These are phyloP conservation scores for Trichosporon asahii DNA, from an alignment of 1,284 basidiomycete species.

Conservation along the genomic window DNA sequence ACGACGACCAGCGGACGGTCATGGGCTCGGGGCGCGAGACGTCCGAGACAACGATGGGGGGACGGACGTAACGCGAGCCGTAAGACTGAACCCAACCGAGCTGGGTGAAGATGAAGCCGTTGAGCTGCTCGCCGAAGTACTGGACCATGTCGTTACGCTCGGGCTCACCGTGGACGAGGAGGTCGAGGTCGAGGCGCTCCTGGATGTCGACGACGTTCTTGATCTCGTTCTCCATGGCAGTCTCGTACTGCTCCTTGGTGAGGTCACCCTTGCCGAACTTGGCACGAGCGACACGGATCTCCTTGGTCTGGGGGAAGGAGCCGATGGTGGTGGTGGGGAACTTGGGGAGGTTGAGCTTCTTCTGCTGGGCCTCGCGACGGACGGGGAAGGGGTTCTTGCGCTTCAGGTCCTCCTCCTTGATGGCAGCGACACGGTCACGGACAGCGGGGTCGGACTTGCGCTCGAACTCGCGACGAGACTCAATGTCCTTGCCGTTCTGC, in stretches of 20 bases:
- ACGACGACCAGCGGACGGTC: constrained; percentile 95
- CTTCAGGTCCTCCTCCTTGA: constrained; percentile 82
- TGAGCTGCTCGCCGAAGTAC: constrained; percentile 97
- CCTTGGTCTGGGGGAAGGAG: constrained; percentile 99
- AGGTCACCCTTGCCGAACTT: constrained; percentile 93
- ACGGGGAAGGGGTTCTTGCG: constrained; percentile 86
- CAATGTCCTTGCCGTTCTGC: constrained; percentile 86
- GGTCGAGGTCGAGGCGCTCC: constrained; percentile 91
- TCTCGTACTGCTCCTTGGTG: constrained; percentile 83
- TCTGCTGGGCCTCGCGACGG: constrained; percentile 85
- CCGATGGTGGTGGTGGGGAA: constrained; percentile 99
- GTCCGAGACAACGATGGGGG: constrained; percentile 97
- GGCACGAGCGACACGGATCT: constrained; percentile 93
- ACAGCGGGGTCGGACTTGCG: constrained; percentile 90
- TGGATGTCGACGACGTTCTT: constrained; percentile 92
- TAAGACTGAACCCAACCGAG: constrained; percentile 99
- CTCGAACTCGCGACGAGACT: constrained; percentile 95
- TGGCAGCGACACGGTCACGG: constrained; percentile 89
- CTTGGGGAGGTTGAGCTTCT: constrained; percentile 85
- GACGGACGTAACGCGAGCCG: constrained; percentile 84
- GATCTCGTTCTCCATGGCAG: constrained; percentile 99
- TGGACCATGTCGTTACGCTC: constrained; percentile 99
- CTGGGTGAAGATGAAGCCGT: constrained; percentile 81
- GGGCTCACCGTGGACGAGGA: constrained; percentile 98
- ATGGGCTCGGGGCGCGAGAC: constrained; percentile 90